Conservation (phyloP, 116 monocot genomes). For the Dioscorea cayenensis region DNA sequence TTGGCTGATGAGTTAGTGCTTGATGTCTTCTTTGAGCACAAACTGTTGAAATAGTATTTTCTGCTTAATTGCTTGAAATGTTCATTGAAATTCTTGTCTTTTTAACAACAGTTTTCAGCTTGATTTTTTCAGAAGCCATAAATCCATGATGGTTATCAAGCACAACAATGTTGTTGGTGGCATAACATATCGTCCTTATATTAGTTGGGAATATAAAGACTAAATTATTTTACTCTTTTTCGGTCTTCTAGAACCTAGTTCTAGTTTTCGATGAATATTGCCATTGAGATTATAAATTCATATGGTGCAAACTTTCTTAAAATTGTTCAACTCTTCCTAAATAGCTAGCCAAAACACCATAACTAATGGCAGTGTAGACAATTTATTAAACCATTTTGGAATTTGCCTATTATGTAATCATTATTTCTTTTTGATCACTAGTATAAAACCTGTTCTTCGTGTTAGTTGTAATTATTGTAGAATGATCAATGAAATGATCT, state of each 20-base stretch:
- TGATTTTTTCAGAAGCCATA: constrained; percentile 67
- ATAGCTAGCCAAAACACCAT: too few species aligned
- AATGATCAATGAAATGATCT: not conserved
- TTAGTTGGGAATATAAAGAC: constrained; percentile 25
- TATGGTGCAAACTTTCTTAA: too few species aligned
- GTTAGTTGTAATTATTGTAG: not conserved
- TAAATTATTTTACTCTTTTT: not conserved
- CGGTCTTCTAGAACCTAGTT: too few species aligned
- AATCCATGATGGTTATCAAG: constrained; percentile 99
- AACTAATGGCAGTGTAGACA: too few species aligned
- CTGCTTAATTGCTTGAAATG: not conserved
- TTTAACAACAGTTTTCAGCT: not conserved
- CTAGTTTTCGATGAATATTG: too few species aligned
- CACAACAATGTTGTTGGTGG: constrained; percentile 89
- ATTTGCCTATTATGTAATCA: not conserved
- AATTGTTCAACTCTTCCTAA: too few species aligned
- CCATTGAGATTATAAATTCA: too few species aligned
- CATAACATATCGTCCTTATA: constrained; percentile 94
- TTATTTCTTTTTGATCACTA: not conserved
- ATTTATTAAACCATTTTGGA: too few species aligned
- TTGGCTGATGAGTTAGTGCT: too few species aligned
- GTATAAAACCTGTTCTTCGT: not conserved
- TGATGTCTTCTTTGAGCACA: too few species aligned
- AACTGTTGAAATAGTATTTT: not conserved
- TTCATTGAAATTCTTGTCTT: not conserved